These are phyloP conservation scores for Kwoniella mangroviensis DNA, from an alignment of 768 basidiomycete species.

Conservation along the genomic window DNA sequence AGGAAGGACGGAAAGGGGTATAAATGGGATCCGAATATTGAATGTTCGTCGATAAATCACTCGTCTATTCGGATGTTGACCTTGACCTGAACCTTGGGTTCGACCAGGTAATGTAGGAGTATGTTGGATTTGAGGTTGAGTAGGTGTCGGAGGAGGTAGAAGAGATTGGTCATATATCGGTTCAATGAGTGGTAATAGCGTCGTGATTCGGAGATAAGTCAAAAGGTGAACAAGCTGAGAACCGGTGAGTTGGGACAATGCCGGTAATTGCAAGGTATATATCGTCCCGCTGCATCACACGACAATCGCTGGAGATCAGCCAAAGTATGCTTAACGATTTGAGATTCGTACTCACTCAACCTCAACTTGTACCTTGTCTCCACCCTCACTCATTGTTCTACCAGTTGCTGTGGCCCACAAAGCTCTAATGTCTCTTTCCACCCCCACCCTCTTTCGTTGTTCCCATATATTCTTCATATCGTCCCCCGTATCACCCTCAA, in stretches of 20 bases:
- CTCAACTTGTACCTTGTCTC: conserved; percentile 40
- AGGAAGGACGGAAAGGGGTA: conserved; percentile 23
- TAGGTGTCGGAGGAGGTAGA: conserved; percentile 9
- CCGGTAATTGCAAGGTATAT: conserved; percentile 39
- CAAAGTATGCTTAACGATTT: not conserved
- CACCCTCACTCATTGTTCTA: conserved; percentile 23
- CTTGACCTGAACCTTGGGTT: conserved; percentile 1
- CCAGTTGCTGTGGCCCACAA: conserved; percentile 37
- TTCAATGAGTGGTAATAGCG: conserved; percentile 33
- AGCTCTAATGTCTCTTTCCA: conserved; percentile 26
- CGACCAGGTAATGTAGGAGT: not conserved
- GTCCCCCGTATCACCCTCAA: conserved; percentile 21
- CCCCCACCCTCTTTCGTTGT: conserved; percentile 5
- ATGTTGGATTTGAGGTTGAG: not conserved
- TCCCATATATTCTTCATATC: conserved; percentile 22
- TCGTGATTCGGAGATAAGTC: conserved; percentile 39
- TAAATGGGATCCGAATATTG: conserved; percentile 20
- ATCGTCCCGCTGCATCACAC: conserved; percentile 26
- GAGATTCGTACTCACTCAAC: conserved; percentile 41
- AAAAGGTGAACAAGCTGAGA: conserved; percentile 37
- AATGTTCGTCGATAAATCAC: conserved; percentile 27
- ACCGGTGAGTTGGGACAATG: conserved; percentile 20
- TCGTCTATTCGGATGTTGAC: not conserved
- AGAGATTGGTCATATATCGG: conserved; percentile 16
- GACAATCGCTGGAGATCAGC: not conserved